Conservation (phyloP, 768 basidiomycete species). For the Calocera viscosa region DNA sequence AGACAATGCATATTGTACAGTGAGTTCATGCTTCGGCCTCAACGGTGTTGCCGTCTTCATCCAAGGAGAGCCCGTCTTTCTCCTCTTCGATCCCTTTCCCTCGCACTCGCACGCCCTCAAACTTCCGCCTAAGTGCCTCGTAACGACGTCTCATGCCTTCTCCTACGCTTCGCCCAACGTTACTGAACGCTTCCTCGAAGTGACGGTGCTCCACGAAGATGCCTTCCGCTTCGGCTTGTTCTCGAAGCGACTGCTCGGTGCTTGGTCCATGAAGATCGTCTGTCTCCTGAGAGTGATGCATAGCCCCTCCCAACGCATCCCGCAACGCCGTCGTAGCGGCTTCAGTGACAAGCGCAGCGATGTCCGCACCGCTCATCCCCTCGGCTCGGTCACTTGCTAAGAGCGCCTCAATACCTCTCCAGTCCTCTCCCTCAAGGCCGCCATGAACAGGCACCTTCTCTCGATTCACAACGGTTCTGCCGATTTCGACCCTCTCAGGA, state of each 20-base stretch:
- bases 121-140: conserved; percentile 63
- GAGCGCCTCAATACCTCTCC: conserved; percentile 33
- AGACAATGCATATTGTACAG: neutral
- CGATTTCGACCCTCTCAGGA: conserved; percentile 68
- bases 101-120: conserved; percentile 52
- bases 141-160: conserved; percentile 69
- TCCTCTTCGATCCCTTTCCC: conserved; percentile 19
- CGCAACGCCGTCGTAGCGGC: conserved; percentile 77
- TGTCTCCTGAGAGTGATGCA: conserved; percentile 53
- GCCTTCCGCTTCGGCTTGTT: conserved; percentile 16
- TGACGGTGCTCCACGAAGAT: conserved; percentile 50
- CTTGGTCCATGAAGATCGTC: conserved; percentile 33
- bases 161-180: conserved; percentile 80
- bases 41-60: neutral
- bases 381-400: conserved; percentile 50
- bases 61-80: neutral
- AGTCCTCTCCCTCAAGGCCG: conserved; percentile 14
- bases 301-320: conserved; percentile 29
- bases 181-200: conserved; percentile 60
- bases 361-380: conserved; percentile 85
- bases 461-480: conserved; percentile 47
- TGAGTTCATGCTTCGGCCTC: neutral
- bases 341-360: conserved; percentile 77
- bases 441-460: conserved; percentile 10
- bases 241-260: conserved; percentile 13